phyloP scores from a whole-genome alignment of 441 rosid genomes.

The Lagerstroemia fauriei region DNA sequence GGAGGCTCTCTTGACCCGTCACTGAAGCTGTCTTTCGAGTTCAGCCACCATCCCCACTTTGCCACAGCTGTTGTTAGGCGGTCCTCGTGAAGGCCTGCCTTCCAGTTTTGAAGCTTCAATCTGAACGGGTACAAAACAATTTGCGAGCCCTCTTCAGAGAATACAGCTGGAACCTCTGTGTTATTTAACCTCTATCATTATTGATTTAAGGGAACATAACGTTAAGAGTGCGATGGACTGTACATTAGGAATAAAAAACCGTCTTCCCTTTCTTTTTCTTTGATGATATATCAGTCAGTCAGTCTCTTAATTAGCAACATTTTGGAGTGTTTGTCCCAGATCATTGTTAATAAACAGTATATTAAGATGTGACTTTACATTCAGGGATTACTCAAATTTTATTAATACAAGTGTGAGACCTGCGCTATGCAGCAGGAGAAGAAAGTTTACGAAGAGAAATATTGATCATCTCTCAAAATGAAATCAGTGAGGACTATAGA shows the following conservation, averaged over 20 bases:
- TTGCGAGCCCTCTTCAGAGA: not conserved
- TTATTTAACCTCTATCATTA: not conserved
- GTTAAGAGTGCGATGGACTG: not conserved
- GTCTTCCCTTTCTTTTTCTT: too few relatives aligned
- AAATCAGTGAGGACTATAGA: too few relatives aligned
- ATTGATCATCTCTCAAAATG: too few relatives aligned
- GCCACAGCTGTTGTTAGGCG: constrained; percentile 89
- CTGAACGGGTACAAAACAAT: not conserved
- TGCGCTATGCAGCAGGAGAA: too few relatives aligned
- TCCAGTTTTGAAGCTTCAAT: constrained; percentile 42
- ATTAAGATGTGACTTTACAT: too few relatives aligned
- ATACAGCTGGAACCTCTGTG: not conserved
- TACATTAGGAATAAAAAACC: not conserved
- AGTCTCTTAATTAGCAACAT: too few relatives aligned
- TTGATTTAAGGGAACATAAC: not conserved
- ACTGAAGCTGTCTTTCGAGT: constrained; percentile 78
- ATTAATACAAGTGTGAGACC: too few relatives aligned
- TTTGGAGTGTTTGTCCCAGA: too few relatives aligned
- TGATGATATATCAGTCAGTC: too few relatives aligned
- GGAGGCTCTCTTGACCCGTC: constrained; percentile 72
- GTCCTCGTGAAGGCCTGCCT: constrained; percentile 49
- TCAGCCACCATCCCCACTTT: constrained; percentile 82
- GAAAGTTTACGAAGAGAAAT: too few relatives aligned
- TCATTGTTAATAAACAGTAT: too few relatives aligned
- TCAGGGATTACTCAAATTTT: too few relatives aligned